These are phyloP conservation scores for Talaromyces stipitatus DNA, from an alignment of 495 filamentous ascomycete genomes.

Conservation along the genomic window DNA sequence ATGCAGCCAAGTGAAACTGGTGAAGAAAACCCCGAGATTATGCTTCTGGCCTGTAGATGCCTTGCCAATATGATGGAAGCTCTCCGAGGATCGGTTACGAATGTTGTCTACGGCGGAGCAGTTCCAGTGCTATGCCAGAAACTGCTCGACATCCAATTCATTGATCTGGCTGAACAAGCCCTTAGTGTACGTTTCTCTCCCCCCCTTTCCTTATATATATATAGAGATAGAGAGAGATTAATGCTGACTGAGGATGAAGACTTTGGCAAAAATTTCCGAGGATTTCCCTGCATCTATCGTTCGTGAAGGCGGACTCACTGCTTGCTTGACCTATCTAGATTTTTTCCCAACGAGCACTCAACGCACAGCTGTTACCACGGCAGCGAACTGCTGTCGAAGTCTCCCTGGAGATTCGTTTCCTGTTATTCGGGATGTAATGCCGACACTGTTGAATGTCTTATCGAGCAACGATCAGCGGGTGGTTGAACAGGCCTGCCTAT, in stretches of 20 bases:
- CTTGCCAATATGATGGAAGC: conserved; percentile 98
- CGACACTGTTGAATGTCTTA: conserved; percentile 81
- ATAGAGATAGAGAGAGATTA: background rate
- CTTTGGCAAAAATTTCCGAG: conserved; percentile 92
- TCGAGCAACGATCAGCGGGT: conserved; percentile 91
- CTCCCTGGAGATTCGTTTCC: conserved; percentile 88
- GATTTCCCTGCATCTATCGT: conserved; percentile 96
- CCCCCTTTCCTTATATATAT: background rate
- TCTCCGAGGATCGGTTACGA: conserved; percentile 81
- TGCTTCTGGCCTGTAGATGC: conserved; percentile 93
- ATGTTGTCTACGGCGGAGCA: conserved; percentile 92
- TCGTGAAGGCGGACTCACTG: conserved; percentile 87
- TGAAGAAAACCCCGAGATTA: conserved; percentile 93
- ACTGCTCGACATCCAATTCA: conserved; percentile 87
- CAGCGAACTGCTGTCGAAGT: conserved; percentile 95
- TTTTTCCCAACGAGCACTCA: conserved; percentile 98
- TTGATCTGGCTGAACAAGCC: conserved; percentile 95
- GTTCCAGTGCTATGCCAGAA: conserved; percentile 93
- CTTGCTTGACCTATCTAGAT: conserved; percentile 88
- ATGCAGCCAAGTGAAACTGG: conserved; percentile 88
- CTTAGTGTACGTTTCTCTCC: conserved; percentile 56
- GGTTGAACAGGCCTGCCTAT: conserved; percentile 92
- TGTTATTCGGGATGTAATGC: conserved; percentile 90
- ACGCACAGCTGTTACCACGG: conserved; percentile 90
- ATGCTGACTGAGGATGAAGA: conserved; percentile 39